These are phyloP conservation scores for Fagus crenata DNA, from an alignment of 306 rosid species.

Conservation along the genomic window DNA sequence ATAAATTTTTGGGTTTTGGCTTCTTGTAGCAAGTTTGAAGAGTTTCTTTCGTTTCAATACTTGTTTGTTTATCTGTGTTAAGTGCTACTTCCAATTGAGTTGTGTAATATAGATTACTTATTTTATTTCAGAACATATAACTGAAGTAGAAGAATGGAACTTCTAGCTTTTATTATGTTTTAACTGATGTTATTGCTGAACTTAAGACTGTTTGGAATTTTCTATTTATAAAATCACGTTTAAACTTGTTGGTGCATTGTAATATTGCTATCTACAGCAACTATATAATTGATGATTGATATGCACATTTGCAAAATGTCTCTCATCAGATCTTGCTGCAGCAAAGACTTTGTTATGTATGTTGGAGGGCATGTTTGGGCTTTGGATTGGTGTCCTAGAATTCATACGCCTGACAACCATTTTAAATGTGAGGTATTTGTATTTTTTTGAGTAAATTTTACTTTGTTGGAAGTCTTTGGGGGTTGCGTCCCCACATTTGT, in stretches of 20 bases:
- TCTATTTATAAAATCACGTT: neutral
- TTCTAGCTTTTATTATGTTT: slow-evolving; percentile 16
- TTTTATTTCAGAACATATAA: neutral
- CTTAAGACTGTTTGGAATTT: slow-evolving; percentile 15
- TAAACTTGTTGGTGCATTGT: slow-evolving; percentile 16
- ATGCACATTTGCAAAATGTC: slow-evolving; percentile 22
- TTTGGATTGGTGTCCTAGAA: slow-evolving; percentile 89
- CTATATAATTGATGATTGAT: slow-evolving; percentile 7
- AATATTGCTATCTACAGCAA: slow-evolving; percentile 4
- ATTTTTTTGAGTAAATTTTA: neutral
- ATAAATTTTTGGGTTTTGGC: neutral
- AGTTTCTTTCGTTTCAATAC: neutral
- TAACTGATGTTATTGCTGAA: slow-evolving; percentile 22
- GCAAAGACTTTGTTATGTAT: slow-evolving; percentile 79
- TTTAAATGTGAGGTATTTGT: slow-evolving; percentile 69
- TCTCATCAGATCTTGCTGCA: slow-evolving; percentile 28
- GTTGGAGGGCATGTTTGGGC: slow-evolving; percentile 95
- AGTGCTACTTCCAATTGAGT: neutral
- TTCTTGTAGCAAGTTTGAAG: neutral
- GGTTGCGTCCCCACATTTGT: neutral
- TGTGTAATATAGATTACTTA: neutral
- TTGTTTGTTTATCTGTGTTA: neutral
- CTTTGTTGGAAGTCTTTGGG: neutral
- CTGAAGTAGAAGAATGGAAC: neutral
- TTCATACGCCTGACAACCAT: slow-evolving; percentile 47